Conservation (phyloP, 1,284 basidiomycete species). For the Leccinum angustisporum region DNA sequence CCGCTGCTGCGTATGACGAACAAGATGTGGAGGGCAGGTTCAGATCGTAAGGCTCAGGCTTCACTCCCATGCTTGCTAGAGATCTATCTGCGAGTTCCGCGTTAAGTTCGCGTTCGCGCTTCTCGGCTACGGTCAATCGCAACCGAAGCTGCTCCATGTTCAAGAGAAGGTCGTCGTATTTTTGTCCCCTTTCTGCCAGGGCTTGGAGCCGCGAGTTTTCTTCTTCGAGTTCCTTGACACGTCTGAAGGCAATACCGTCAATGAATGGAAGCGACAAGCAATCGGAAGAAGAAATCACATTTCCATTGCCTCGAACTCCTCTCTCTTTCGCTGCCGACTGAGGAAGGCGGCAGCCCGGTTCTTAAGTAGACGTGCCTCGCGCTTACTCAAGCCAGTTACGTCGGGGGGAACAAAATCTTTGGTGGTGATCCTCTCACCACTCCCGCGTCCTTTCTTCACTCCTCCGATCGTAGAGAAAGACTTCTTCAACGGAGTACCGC, state of each 20-base stretch:
- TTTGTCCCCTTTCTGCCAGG: constrained; percentile 44
- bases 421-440: constrained; percentile 65
- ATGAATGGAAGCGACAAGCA: constrained; percentile 8
- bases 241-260: constrained; percentile 30
- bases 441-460: constrained; percentile 57
- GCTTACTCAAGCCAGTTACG: constrained; percentile 83
- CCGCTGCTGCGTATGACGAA: constrained; percentile 41
- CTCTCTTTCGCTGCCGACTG: constrained; percentile 85
- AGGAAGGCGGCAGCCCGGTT: constrained; percentile 91
- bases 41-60: constrained; percentile 53
- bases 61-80: constrained; percentile 42
- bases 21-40: constrained; percentile 42
- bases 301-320: constrained; percentile 91
- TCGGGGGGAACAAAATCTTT: constrained; percentile 88
- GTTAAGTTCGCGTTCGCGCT: constrained; percentile 64
- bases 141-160: constrained; percentile 67
- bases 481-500: constrained; percentile 39
- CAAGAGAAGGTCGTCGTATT: constrained; percentile 44
- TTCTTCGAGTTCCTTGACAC: constrained; percentile 62
- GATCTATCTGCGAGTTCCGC: constrained; percentile 52
- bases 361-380: constrained; percentile 88
- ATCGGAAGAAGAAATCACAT: constrained; percentile 48
- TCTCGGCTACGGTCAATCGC: constrained; percentile 60
- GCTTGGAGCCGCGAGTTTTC: constrained; percentile 70
- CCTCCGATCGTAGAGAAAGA: constrained; percentile 43